A percentile compares a stretch with the other conserved stretches of the same genome.
Evolutionary conservation across 2,329 filamentous ascomycete species (phyloP).

Genomic region (Hymenoscyphus linearis): DNA sequence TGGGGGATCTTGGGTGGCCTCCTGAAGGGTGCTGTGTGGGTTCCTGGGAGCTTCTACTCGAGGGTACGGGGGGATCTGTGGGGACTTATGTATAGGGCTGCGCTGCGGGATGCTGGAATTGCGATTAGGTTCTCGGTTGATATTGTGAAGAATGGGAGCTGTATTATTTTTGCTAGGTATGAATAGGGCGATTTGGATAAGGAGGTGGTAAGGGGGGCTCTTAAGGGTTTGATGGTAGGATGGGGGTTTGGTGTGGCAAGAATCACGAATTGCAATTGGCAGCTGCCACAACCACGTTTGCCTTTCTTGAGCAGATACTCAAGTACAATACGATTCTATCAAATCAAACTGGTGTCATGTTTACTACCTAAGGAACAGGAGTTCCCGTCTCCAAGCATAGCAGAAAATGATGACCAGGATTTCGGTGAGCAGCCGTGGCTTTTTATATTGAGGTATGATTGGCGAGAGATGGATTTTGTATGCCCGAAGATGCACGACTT

Average conservation of each 20-base stretch:
- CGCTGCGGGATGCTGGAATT: constrained; percentile 12
- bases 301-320: not conserved
- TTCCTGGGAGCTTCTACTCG: no score
- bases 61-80: no score
- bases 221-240: constrained; percentile 6
- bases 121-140: constrained; percentile 9
- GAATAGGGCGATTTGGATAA: constrained; percentile 15
- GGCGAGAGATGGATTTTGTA: not conserved
- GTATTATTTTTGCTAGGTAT: constrained; percentile 13
- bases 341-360: not conserved
- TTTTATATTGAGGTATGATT: not conserved
- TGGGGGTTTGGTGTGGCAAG: constrained; percentile 7
- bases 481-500: not conserved
- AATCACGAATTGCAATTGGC: not conserved
- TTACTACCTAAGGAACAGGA: not conserved
- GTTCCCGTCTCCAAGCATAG: not conserved
- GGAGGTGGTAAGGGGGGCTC: constrained; percentile 12
- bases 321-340: not conserved
- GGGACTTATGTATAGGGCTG: no score
- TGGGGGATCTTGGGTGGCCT: no score
- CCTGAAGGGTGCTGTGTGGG: no score
- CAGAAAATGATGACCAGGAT: not conserved
- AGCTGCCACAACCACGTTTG: not conserved
- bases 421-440: not conserved
- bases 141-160: constrained; percentile 12